These are phyloP conservation scores for Uncinocarpus reesii DNA, from an alignment of 2,329 filamentous ascomycete species.

Conservation along the genomic window DNA sequence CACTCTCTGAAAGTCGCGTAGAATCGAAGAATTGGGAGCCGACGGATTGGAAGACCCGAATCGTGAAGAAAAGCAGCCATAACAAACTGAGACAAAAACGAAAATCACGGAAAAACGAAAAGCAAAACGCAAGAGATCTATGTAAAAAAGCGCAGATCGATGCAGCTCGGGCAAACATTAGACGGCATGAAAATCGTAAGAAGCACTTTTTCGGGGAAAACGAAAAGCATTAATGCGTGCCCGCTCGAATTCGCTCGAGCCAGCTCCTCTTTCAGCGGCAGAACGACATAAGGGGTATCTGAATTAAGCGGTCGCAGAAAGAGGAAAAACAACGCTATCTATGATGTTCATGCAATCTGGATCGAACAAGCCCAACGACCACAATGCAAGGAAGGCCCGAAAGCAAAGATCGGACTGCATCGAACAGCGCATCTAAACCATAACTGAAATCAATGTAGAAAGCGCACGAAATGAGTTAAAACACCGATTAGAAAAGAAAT, in stretches of 20 bases:
- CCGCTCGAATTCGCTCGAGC: constrained; percentile 33
- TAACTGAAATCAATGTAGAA: constrained; percentile 12
- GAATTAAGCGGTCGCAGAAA: constrained; percentile 32
- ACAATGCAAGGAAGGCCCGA: constrained; percentile 8
- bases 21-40: constrained; percentile 12
- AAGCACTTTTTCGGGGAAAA: constrained; percentile 23
- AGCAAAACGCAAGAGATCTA: constrained; percentile 24
- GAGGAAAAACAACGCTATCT: constrained; percentile 39
- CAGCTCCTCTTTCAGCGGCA: constrained; percentile 29
- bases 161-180: constrained; percentile 33
- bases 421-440: constrained; percentile 15
- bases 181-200: constrained; percentile 28
- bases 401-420: constrained; percentile 12
- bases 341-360: constrained; percentile 32
- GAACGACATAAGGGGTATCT: constrained; percentile 42
- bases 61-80: constrained; percentile 19
- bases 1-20: neutral
- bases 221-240: constrained; percentile 27
- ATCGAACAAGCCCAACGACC: constrained; percentile 16
- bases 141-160: constrained; percentile 31
- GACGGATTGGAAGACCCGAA: constrained; percentile 16
- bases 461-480: constrained; percentile 13
- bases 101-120: constrained; percentile 20
- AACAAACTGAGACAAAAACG: constrained; percentile 34
- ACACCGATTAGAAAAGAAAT: constrained; percentile 26